Evolutionary conservation across 129 eudicot genomes (phyloP), one percentile per base, ranked within the genome.

Genomic region (Lactuca sativa): DNA sequence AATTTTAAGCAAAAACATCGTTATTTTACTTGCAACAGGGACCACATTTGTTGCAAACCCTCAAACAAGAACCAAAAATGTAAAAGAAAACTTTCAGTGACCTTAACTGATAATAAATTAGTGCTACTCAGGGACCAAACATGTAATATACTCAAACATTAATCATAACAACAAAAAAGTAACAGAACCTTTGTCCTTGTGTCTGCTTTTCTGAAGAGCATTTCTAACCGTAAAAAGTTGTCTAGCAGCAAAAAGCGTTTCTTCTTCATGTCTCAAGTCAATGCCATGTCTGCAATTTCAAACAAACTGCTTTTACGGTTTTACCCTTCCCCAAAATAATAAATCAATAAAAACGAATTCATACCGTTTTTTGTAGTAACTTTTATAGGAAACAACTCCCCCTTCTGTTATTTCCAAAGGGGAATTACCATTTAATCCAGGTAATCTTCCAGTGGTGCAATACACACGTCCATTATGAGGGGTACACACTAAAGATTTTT

Each of bases 401-500:
- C 86, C 92, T 31, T 65, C 74, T 52, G 33, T 77, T 10, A 68
- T 10, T 36, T 62, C 52, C 64, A 93, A 53, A 34, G 53, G 31
- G 0, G 95, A 78, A 64, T 80, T 85, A 1, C 87, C 82, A 78
- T 87, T 70, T 62, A 86, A 10, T 47, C 74, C 83, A 21, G 58
- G 34, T 64, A 89, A 75, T 52, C 74, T 73, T 10, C 74, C 70
- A 2, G 77, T 57, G 25, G 87, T 75, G 76, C 88, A 89, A 72
- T 93, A 93, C 31, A 89, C 21, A 47, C 44, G 59, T 21, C 69
- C 78, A 64, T 87, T 93, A 70, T 93, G 97, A 17, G 98, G 98
- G 0, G 98, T 93, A 44, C 58, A 73, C 9, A 87, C 90, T 74
- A 93, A 74, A 47, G 85, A 80, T 60, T 87, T 89, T 64, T 93